phyloP scores from a whole-genome alignment of 129 eudicot genomes.

The Chrysanthemum seticuspe region DNA sequence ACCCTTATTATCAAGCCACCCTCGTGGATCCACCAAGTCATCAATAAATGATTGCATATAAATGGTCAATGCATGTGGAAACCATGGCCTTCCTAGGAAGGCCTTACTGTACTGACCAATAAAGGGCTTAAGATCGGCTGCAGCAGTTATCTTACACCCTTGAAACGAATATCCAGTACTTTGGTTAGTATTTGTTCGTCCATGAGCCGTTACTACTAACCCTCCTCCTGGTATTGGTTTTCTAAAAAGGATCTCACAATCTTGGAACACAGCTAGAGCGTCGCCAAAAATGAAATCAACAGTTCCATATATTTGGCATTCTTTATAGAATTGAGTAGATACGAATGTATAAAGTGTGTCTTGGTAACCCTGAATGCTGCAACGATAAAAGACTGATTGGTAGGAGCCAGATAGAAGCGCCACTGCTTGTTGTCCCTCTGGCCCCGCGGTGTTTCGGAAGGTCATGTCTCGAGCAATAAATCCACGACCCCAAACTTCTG shows the following conservation, averaged over 20 bases:
- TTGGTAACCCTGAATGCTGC: conserved; percentile 34
- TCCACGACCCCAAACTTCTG: conserved; percentile 33
- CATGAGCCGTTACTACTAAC: conserved; percentile 29
- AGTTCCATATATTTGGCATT: conserved; percentile 32
- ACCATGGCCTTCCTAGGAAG: conserved; percentile 38
- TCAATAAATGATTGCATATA: conserved; percentile 33
- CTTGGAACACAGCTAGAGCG: conserved; percentile 29
- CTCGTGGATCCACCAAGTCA: conserved; percentile 33
- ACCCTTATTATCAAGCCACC: conserved; percentile 28
- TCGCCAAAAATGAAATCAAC: conserved; percentile 37
- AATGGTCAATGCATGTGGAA: conserved; percentile 1
- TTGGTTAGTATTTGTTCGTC: conserved; percentile 8
- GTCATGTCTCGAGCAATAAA: conserved; percentile 34
- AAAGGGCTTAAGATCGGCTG: conserved; percentile 25
- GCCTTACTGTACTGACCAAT: conserved; percentile 5
- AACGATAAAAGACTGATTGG: conserved; percentile 26
- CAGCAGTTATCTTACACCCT: conserved; percentile 26
- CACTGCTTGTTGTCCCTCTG: conserved; percentile 27
- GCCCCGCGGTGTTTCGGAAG: conserved; percentile 37
- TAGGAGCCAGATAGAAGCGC: conserved; percentile 32
- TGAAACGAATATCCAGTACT: conserved; percentile 25
- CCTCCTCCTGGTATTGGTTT: conserved; percentile 24
- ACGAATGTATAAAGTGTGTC: conserved; percentile 27
- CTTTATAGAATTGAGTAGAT: conserved; percentile 29
- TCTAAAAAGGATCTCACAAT: conserved; percentile 25